These are phyloP conservation scores for Amanita rubescens DNA, from an alignment of 768 basidiomycete genomes.

Conservation along the genomic window DNA sequence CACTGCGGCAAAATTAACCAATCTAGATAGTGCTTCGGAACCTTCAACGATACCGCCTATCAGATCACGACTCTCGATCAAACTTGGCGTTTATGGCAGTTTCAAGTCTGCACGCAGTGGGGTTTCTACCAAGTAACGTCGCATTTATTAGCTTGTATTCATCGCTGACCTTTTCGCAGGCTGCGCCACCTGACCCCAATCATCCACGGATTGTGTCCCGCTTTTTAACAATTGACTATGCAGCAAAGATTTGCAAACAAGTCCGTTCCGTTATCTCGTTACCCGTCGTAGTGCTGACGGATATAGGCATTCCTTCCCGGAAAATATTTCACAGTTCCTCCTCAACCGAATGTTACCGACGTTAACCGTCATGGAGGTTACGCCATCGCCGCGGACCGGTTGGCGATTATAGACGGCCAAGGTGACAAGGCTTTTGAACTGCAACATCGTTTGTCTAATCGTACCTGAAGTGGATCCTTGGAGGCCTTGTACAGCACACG, in stretches of 20 bases:
- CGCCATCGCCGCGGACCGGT: slow-evolving; percentile 65
- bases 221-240: slow-evolving; percentile 43
- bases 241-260: slow-evolving; percentile 32
- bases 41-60: slow-evolving; percentile 63
- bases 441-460: neutral
- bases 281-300: neutral
- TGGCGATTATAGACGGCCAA: slow-evolving; percentile 88
- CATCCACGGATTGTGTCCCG: slow-evolving; percentile 75
- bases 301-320: slow-evolving; percentile 74
- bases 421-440: slow-evolving; percentile 29
- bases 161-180: slow-evolving; percentile 31
- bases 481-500: slow-evolving; percentile 82
- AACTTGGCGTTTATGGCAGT: slow-evolving; percentile 82
- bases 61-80: slow-evolving; percentile 54
- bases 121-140: slow-evolving; percentile 76
- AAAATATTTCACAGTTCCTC: slow-evolving; percentile 63
- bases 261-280: slow-evolving; percentile 4
- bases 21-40: slow-evolving; percentile 72
- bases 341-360: slow-evolving; percentile 67
- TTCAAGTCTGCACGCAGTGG: slow-evolving; percentile 95
- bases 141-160: neutral
- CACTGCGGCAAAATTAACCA: neutral
- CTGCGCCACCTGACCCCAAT: slow-evolving; percentile 63
- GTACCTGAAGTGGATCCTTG: slow-evolving; percentile 70
- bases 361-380: slow-evolving; percentile 85